phyloP scores from a whole-genome alignment of 495 filamentous ascomycete species.

The Evernia prunastri region DNA sequence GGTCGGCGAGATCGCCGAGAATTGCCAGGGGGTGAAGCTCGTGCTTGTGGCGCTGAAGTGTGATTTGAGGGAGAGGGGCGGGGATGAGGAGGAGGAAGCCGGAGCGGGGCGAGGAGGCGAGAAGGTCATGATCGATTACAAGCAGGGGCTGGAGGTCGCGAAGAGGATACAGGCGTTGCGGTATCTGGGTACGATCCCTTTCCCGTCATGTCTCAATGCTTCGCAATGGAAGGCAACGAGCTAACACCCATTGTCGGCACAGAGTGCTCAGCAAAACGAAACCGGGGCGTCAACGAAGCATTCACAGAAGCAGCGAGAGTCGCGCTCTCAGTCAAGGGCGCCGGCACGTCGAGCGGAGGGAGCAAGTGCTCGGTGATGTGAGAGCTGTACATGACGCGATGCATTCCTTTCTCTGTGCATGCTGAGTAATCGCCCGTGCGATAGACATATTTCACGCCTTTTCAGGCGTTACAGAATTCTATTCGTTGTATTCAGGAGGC shows the following conservation, averaged over 20 bases:
- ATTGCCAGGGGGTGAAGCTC: constrained; percentile 88
- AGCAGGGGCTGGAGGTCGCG: constrained; percentile 87
- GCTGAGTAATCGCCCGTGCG: neutral
- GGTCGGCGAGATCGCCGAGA: constrained; percentile 95
- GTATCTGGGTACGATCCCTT: constrained; percentile 63
- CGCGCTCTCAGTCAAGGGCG: constrained; percentile 77
- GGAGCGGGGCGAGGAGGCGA: constrained; percentile 32
- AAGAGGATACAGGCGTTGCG: constrained; percentile 80
- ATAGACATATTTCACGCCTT: neutral
- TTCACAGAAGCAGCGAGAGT: constrained; percentile 97
- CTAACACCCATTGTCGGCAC: constrained; percentile 3
- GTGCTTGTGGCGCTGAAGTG: constrained; percentile 97
- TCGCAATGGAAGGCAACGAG: neutral
- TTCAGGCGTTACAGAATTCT: neutral
- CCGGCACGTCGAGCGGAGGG: constrained; percentile 35
- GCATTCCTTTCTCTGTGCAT: neutral
- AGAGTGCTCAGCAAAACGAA: constrained; percentile 98
- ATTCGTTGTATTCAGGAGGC: constrained; percentile 1
- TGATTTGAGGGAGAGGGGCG: constrained; percentile 72
- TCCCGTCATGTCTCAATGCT: neutral
- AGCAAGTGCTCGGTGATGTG: constrained; percentile 56
- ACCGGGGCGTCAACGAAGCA: constrained; percentile 94
- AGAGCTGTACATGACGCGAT: constrained; percentile 24
- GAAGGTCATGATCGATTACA: constrained; percentile 77
- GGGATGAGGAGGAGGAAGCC: constrained; percentile 53